Percentiles rank a stretch among this genome's conserved stretches.
These are phyloP conservation scores for Neoboletus magnificus DNA, from an alignment of 768 basidiomycete species.

Conservation along the genomic window DNA sequence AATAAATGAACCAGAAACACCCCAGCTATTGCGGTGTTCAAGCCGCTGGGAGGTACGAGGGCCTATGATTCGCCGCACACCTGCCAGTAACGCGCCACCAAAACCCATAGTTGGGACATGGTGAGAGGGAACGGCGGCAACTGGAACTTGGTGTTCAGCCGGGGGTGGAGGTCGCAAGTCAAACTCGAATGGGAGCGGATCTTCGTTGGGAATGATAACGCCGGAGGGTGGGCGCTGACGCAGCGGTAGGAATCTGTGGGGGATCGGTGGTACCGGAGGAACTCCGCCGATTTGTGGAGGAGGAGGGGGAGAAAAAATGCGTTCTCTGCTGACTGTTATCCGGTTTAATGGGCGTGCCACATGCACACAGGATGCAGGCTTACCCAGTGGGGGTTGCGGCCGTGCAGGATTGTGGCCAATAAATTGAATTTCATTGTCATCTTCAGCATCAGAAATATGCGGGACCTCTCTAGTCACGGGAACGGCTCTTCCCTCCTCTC, in stretches of 20 bases:
- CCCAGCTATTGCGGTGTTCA: slow-evolving; percentile 21
- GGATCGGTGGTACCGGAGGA: slow-evolving; percentile 58
- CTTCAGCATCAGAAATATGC: slow-evolving; percentile 40
- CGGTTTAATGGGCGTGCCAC: not conserved
- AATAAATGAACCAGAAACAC: slow-evolving; percentile 25
- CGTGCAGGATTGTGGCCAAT: slow-evolving; percentile 24
- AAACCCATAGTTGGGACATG: slow-evolving; percentile 59
- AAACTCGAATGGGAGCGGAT: slow-evolving; percentile 53
- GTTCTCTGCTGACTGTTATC: slow-evolving; percentile 18
- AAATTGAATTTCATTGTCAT: slow-evolving; percentile 33
- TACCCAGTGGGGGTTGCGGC: slow-evolving; percentile 18
- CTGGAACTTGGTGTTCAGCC: slow-evolving; percentile 25
- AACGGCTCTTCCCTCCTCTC: slow-evolving; percentile 20
- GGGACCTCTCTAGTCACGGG: slow-evolving; percentile 27
- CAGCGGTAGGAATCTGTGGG: slow-evolving; percentile 39
- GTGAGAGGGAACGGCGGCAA: slow-evolving; percentile 50
- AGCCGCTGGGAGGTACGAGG: slow-evolving; percentile 9
- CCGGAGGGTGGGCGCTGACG: slow-evolving; percentile 37
- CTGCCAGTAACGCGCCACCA: slow-evolving; percentile 59
- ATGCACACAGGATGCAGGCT: not conserved
- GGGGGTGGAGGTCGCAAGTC: slow-evolving; percentile 21
- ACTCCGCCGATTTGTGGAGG: slow-evolving; percentile 36
- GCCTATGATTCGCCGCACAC: slow-evolving; percentile 30
- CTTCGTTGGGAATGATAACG: slow-evolving; percentile 47
- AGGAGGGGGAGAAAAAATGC: slow-evolving; percentile 48